Evolutionary conservation across 1,284 basidiomycete species (phyloP), one percentile per base, ranked within the genome.

Genomic region (Moesziomyces sp.): DNA sequence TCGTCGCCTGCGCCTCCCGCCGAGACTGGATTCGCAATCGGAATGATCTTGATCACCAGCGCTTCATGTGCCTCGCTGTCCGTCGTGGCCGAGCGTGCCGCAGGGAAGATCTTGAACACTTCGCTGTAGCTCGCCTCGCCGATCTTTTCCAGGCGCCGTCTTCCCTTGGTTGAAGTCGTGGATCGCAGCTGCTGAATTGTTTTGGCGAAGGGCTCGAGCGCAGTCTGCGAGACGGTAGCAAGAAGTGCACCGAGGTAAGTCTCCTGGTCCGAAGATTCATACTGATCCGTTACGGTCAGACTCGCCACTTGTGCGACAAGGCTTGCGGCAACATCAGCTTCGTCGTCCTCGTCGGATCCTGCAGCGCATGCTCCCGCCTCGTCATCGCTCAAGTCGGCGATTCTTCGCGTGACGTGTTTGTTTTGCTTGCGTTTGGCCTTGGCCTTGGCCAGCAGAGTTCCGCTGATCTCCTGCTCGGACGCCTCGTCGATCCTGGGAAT

Each of bases 71-170:
- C 13, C 8, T 16, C 19, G 23, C 46, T 40, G 2, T 16, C 21
- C 19, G 40, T 23, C 9, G 47, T 26, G 10, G 24, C 24, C 7
- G 46, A 35, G 10, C 21, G 26, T 13, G 46, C 40, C 11, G 52
- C 28, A 2, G 47, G 14, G 30, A 42, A 60, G 21, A 75, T 50
- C 28, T 65, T 91, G 85, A 93, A 99, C n/a, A 99, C 97, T 82
- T 99, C 96, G 0, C 94, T 97, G 84, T 92, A 99, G 50, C 92
- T 94, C 13, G 96, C 96, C 85, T 99, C 96, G 47, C 95, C 96
- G 55, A 97, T 90, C 85, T 99, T 99, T 69, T 86, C 70, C 5
- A 76, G 38, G 1, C 65, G 59, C 5, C 60, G 54, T 4, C 50
- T 48, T n/a, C 49, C 18, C 19, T 52, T 58, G 8, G 51, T 42